These are phyloP conservation scores for Ustilago trichophora DNA, from an alignment of 1,284 basidiomycete genomes.

Conservation along the genomic window DNA sequence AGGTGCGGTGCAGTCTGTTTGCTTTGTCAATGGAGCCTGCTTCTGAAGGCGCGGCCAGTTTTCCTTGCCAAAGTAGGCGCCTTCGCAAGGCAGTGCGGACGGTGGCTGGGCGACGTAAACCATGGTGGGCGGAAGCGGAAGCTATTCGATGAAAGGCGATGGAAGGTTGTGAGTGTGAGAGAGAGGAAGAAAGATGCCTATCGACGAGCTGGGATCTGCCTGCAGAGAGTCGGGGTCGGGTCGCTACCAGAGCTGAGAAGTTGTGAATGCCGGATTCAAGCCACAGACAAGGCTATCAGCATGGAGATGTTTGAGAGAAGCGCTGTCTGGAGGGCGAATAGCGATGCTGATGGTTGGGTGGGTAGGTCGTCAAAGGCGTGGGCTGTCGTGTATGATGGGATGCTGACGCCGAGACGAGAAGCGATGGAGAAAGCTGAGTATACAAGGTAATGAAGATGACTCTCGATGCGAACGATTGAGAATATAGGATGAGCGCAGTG, in stretches of 20 bases:
- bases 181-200: too few relatives aligned
- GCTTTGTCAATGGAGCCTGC: conserved; percentile 11
- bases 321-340: neutral
- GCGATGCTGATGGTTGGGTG: too few relatives aligned
- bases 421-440: neutral
- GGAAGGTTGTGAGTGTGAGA: too few relatives aligned
- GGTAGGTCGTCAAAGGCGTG: neutral
- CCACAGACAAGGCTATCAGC: conserved; percentile 3
- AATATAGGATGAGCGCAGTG: neutral
- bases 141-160: neutral
- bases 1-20: conserved; percentile 5
- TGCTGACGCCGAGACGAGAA: neutral
- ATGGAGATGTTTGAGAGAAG: conserved; percentile 6
- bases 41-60: conserved; percentile 36
- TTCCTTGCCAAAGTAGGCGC: conserved; percentile 32
- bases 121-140: conserved; percentile 8
- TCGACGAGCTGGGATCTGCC: neutral
- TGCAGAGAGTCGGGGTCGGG: neutral
- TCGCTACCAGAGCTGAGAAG: conserved; percentile 25
- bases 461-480: conserved; percentile 28
- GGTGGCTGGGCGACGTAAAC: conserved; percentile 31
- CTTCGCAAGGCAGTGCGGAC: conserved; percentile 10
- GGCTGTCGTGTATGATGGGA: conserved; percentile 1
- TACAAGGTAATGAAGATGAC: neutral
- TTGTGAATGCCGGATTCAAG: conserved; percentile 8